Evolutionary conservation across 2,329 filamentous ascomycete genomes (phyloP).

Genomic region (Colletotrichum nymphaeae): DNA sequence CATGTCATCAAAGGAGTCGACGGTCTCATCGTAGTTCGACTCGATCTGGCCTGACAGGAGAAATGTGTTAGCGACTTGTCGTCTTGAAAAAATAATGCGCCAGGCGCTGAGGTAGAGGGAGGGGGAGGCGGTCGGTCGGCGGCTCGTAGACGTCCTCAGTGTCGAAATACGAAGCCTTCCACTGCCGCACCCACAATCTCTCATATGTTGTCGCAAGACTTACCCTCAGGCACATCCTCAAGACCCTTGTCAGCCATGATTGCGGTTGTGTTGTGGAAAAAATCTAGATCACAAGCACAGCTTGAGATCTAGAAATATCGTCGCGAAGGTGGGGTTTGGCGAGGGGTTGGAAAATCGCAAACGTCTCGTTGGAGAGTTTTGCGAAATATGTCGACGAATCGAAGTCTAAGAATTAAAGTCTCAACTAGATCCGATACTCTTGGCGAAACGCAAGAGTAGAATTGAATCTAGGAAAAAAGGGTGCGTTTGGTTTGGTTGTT

Average conservation of each 20-base stretch:
- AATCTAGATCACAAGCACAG: constrained; percentile 82
- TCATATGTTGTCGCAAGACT: constrained; percentile 13
- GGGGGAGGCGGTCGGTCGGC: constrained; percentile 18
- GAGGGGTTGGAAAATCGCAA: constrained; percentile 52
- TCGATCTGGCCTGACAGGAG: constrained; percentile 87
- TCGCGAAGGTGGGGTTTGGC: constrained; percentile 38
- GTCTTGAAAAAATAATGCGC: constrained; percentile 16
- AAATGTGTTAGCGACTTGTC: constrained; percentile 36
- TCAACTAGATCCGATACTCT: constrained; percentile 61
- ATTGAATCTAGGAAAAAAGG: constrained; percentile 53
- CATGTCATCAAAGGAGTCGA: constrained; percentile 99
- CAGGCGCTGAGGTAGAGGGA: neutral
- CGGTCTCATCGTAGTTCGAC: constrained; percentile 99
- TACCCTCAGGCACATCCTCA: constrained; percentile 93
- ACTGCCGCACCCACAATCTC: neutral
- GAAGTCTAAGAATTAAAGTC: constrained; percentile 43
- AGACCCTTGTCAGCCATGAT: constrained; percentile 99
- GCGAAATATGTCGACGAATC: constrained; percentile 41
- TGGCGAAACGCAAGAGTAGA: constrained; percentile 55
- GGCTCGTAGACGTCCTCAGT: neutral
- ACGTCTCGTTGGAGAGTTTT: constrained; percentile 35
- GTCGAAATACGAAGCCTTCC: neutral
- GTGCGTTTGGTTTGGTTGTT: constrained; percentile 33
- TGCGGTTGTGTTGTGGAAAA: constrained; percentile 71
- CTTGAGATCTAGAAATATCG: constrained; percentile 74